Evolutionary conservation across 768 basidiomycete species (phyloP), one percentile per base, ranked within the genome.

Genomic region (Aureoboletus auriporus): DNA sequence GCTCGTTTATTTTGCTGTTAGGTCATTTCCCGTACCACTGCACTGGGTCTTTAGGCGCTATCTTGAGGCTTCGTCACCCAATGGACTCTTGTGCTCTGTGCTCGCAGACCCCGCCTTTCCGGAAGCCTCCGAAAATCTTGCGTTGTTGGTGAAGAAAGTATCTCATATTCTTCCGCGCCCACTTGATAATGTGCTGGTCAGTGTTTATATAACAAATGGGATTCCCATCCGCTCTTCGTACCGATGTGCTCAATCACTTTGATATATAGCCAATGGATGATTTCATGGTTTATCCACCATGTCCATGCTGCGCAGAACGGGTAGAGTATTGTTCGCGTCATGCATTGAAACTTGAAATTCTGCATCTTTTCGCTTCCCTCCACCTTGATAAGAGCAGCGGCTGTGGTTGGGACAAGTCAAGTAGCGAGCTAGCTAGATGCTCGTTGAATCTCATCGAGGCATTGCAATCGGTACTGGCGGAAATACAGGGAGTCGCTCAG

Each of bases 261-360:
- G 45, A 57, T 53, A 56, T 66, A 61, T 65, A 82, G 80, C 75
- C 77, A 39, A 67, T 78, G 69, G 71, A 76, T 64, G 72, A 78
- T 59, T 73, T 71, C 55, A 62, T 78, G 68, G 72, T 66, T 54
- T 69, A 68, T 47, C 66, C 69, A 26, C 62, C 66, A 10, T 66
- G 63, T 49, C 46, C 66, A 47, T 50, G 50, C 44, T 59, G 66
- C 62, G 58, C 52, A 40, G 57, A 60, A 46, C 51, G 48, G 37
- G 26, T 40, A 28, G 62, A 64, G 35, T 58, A 55, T 36, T 50
- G 57, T 34, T 56, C 64, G 8, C 47, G 54, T 9, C 74, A 74
- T 44, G 54, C 54, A 23, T 49, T 64, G n/a, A 62, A 77, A 43
- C 59, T 79, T 41, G 68, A 73, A 67, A 61, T 64, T 12, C 47